Percentiles rank a stretch among this genome's conserved stretches.
phyloP scores from a whole-genome alignment of 495 filamentous ascomycete genomes.

The Neurospora terricola region DNA sequence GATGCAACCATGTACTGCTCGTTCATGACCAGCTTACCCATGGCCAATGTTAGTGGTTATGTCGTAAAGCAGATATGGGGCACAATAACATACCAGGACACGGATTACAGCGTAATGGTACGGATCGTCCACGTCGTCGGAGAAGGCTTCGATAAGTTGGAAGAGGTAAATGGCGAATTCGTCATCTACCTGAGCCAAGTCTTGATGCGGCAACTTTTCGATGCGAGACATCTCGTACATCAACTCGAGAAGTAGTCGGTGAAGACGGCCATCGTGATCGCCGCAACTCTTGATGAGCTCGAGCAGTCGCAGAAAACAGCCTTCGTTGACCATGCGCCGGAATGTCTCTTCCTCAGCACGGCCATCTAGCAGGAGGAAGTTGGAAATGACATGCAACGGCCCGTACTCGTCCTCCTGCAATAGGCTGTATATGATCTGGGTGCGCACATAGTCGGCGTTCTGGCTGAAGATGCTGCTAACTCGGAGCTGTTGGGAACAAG shows the following conservation, averaged over 20 bases:
- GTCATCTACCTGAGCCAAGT: constrained; percentile 75
- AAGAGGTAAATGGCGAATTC: constrained; percentile 77
- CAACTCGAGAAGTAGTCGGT: constrained; percentile 74
- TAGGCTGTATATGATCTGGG: constrained; percentile 84
- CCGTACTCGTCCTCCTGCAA: constrained; percentile 80
- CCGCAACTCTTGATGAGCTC: constrained; percentile 64
- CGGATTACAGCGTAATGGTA: constrained; percentile 95
- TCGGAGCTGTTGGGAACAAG: constrained; percentile 73
- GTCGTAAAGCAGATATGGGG: not conserved
- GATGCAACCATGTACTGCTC: constrained; percentile 93
- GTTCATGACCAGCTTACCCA: constrained; percentile 75
- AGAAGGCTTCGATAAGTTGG: constrained; percentile 76
- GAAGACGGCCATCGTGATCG: constrained; percentile 57
- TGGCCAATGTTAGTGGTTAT: not conserved
- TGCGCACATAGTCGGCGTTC: constrained; percentile 79
- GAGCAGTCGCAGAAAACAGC: constrained; percentile 70
- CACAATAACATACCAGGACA: constrained; percentile 56
- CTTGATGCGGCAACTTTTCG: constrained; percentile 66
- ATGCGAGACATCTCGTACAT: constrained; percentile 97
- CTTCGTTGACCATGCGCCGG: constrained; percentile 77
- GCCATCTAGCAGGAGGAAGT: constrained; percentile 87
- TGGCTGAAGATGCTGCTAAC: constrained; percentile 61
- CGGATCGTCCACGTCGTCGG: constrained; percentile 84
- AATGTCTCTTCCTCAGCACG: constrained; percentile 67
- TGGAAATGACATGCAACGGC: constrained; percentile 70